Percentiles rank a stretch among this genome's conserved stretches.
Evolutionary conservation across 352 stramenopile species (phyloP).

Genomic region (Phytopythium helicoides): DNA sequence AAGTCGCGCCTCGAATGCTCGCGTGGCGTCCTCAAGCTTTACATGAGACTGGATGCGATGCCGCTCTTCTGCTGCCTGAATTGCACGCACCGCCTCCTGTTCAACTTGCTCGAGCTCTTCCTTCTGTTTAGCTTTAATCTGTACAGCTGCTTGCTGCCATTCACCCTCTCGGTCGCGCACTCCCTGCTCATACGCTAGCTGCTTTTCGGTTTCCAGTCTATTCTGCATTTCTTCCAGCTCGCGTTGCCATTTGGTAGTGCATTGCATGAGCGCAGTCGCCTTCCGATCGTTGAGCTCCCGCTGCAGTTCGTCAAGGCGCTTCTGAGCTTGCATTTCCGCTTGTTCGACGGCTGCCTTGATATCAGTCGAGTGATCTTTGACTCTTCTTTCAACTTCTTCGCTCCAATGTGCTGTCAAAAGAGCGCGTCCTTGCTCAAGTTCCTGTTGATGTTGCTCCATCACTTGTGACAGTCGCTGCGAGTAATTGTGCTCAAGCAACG

Average conservation of each 20-base stretch:
- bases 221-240: slow-evolving; percentile 65
- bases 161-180: slow-evolving; percentile 69
- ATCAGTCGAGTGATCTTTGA: slow-evolving; percentile 23
- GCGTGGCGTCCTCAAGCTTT: slow-evolving; percentile 24
- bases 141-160: slow-evolving; percentile 65
- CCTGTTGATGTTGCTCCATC: slow-evolving; percentile 7
- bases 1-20: slow-evolving; percentile 34
- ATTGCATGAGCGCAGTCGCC: slow-evolving; percentile 53
- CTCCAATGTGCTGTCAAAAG: slow-evolving; percentile 30
- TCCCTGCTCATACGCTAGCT: slow-evolving; percentile 53
- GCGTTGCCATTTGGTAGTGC: slow-evolving; percentile 67
- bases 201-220: slow-evolving; percentile 60
- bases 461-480: slow-evolving; percentile 1
- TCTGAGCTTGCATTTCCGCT: slow-evolving; percentile 30
- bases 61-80: slow-evolving; percentile 62
- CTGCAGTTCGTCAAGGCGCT: slow-evolving; percentile 37
- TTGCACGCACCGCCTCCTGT: slow-evolving; percentile 56
- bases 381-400: slow-evolving; percentile 24
- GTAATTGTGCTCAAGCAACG: neutral
- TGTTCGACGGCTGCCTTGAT: slow-evolving; percentile 30
- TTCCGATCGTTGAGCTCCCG: slow-evolving; percentile 68
- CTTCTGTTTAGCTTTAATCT: slow-evolving; percentile 76
- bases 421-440: slow-evolving; percentile 28
- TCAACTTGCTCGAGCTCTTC: slow-evolving; percentile 62
- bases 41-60: slow-evolving; percentile 49